These are phyloP conservation scores for Calonectria pseudoturangicola DNA, from an alignment of 2,329 filamentous ascomycete species.

Conservation along the genomic window DNA sequence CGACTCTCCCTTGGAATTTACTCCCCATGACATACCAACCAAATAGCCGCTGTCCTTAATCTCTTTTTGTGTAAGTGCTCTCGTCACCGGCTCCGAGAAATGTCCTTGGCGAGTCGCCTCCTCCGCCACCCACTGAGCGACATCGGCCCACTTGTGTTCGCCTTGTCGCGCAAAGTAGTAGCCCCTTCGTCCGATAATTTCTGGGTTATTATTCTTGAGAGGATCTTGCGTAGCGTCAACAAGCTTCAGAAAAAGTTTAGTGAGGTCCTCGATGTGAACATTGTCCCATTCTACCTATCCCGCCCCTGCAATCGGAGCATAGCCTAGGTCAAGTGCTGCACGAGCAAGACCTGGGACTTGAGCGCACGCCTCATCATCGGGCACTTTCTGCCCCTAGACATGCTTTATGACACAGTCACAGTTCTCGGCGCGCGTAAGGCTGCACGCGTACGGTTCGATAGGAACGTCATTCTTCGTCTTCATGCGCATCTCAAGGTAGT, in stretches of 20 bases:
- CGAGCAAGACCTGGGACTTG: slow-evolving; percentile 68
- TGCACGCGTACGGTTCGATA: too few species aligned
- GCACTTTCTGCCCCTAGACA: too few species aligned
- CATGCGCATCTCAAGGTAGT: too few species aligned
- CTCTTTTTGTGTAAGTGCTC: slow-evolving; percentile 55
- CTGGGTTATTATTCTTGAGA: slow-evolving; percentile 71
- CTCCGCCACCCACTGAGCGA: slow-evolving; percentile 73
- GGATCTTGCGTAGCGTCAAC: slow-evolving; percentile 73
- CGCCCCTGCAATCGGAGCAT: slow-evolving; percentile 64
- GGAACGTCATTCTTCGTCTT: too few species aligned
- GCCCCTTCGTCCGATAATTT: slow-evolving; percentile 77
- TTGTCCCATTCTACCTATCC: slow-evolving; percentile 71
- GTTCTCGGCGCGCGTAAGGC: too few species aligned
- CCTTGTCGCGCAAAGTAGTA: slow-evolving; percentile 82
- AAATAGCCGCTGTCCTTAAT: slow-evolving; percentile 53
- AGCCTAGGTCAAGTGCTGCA: slow-evolving; percentile 64
- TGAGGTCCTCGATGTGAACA: slow-evolving; percentile 71
- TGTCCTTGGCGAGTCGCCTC: slow-evolving; percentile 64
- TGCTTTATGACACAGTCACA: too few species aligned
- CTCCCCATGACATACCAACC: slow-evolving; percentile 57
- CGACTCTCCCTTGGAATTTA: slow-evolving; percentile 67
- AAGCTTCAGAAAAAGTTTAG: slow-evolving; percentile 64
- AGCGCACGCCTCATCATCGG: slow-evolving; percentile 59
- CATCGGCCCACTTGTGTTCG: slow-evolving; percentile 77
- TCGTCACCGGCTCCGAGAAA: slow-evolving; percentile 52